Percentiles rank a stretch among this genome's conserved stretches.
Conservation (phyloP, 495 filamentous ascomycete genomes). For the Penicillium paxilli region DNA sequence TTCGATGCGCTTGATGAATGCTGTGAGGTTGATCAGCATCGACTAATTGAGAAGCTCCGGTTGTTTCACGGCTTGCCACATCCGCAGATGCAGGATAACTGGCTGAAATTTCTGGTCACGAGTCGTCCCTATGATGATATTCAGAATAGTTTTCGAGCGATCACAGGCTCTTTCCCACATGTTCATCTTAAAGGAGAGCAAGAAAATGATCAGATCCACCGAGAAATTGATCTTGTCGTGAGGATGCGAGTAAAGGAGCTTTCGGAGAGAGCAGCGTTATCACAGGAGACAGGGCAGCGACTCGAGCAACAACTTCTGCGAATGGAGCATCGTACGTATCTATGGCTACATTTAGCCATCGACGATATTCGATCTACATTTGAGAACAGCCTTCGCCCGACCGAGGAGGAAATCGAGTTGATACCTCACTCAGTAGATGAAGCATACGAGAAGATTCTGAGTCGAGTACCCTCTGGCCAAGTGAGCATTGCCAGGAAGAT, state of each 20-base stretch:
- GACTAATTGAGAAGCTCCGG: slow-evolving; percentile 25
- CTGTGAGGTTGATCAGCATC: slow-evolving; percentile 10
- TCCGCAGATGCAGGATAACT: slow-evolving; percentile 1
- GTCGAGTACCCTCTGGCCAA: no score
- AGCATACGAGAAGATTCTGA: no score
- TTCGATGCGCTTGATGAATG: slow-evolving; percentile 48
- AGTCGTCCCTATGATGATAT: slow-evolving; percentile 45
- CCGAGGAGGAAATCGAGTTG: no score
- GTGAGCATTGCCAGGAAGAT: no score
- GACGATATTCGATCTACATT: no score
- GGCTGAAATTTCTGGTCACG: slow-evolving; percentile 43
- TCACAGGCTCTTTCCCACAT: slow-evolving; percentile 16
- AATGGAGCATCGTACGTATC: no score
- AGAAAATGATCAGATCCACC: slow-evolving; percentile 28
- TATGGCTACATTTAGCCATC: no score
- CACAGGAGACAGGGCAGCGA: slow-evolving; percentile 7
- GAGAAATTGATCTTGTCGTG: slow-evolving; percentile 42
- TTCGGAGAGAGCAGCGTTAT: slow-evolving; percentile 5
- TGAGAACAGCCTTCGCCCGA: no score
- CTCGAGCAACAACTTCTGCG: no score
- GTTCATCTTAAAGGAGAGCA: slow-evolving; percentile 39
- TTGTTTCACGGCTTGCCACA: not conserved
- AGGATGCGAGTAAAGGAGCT: slow-evolving; percentile 26
- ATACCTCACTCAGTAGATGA: no score
- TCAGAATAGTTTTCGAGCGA: slow-evolving; percentile 13